Evolutionary conservation across 2,329 filamentous ascomycete species (phyloP).

Genomic region (Colletotrichum nymphaeae): DNA sequence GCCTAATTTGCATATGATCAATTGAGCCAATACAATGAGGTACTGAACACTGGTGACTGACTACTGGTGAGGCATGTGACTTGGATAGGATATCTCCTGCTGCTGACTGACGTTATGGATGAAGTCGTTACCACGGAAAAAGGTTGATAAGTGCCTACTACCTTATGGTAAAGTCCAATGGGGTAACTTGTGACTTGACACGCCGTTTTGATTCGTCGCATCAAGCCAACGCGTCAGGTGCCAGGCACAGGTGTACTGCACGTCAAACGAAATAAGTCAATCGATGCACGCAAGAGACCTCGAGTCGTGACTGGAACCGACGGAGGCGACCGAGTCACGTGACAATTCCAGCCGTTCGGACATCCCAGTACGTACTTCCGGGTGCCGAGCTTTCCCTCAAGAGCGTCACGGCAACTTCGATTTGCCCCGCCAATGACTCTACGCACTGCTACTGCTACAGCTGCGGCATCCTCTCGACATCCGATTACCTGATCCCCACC

Average conservation of each 20-base stretch:
- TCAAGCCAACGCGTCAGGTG: not conserved
- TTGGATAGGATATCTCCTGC: no score
- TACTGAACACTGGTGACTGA: not conserved
- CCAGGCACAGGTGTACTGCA: not conserved
- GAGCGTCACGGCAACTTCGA: slow-evolving; percentile 43
- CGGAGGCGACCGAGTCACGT: not conserved
- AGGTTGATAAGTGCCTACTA: not conserved
- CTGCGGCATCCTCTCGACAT: slow-evolving; percentile 46
- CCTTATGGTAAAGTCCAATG: no score
- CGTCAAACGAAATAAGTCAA: not conserved
- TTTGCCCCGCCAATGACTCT: slow-evolving; percentile 52
- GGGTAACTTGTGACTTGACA: not conserved
- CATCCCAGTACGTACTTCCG: slow-evolving; percentile 6
- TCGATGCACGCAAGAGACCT: not conserved
- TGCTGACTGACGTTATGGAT: not conserved
- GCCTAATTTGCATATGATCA: slow-evolving; percentile 34
- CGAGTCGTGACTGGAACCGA: not conserved
- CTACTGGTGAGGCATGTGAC: not conserved
- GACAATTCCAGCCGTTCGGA: not conserved
- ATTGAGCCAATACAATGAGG: not conserved
- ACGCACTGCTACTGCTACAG: slow-evolving; percentile 41
- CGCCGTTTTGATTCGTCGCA: not conserved
- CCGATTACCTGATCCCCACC: slow-evolving; percentile 48
- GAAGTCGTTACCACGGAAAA: not conserved
- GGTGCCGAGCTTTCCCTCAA: slow-evolving; percentile 30